Evolutionary conservation across 1,284 basidiomycete genomes (phyloP).

Genomic region (Singerocomus inundabilis): DNA sequence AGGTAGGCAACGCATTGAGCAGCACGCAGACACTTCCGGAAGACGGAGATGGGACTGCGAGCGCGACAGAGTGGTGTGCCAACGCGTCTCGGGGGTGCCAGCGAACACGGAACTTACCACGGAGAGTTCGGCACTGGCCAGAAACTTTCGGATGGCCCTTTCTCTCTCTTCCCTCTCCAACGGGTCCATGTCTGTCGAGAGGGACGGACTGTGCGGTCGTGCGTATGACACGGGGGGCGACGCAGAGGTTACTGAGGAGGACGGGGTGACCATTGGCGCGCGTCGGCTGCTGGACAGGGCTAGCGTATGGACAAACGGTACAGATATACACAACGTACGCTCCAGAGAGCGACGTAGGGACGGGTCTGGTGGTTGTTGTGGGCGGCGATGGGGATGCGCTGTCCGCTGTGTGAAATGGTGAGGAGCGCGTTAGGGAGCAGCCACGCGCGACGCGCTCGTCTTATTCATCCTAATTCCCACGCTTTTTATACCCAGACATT

Average conservation of each 20-base stretch:
- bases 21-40: neutral
- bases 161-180: slow-evolving; percentile 57
- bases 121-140: slow-evolving; percentile 71
- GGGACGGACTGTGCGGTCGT: slow-evolving; percentile 44
- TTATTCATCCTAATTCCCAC: slow-evolving; percentile 38
- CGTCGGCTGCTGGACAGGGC: slow-evolving; percentile 28
- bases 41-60: neutral
- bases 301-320: slow-evolving; percentile 14
- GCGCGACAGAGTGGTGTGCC: slow-evolving; percentile 22
- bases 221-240: slow-evolving; percentile 67
- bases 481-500: slow-evolving; percentile 23
- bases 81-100: slow-evolving; percentile 46
- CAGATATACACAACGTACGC: slow-evolving; percentile 9
- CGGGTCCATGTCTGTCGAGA: slow-evolving; percentile 37
- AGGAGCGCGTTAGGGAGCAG: slow-evolving; percentile 42
- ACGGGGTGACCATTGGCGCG: slow-evolving; percentile 67
- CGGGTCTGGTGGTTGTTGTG: slow-evolving; percentile 21
- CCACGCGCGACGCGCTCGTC: slow-evolving; percentile 47
- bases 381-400: slow-evolving; percentile 36
- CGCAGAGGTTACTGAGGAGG: slow-evolving; percentile 73
- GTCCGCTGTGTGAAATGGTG: slow-evolving; percentile 32
- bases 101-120: slow-evolving; percentile 53
- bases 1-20: neutral
- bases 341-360: slow-evolving; percentile 6
- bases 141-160: slow-evolving; percentile 65